phyloP scores from a whole-genome alignment of 2,329 filamentous ascomycete species.

The Beauveria asiatica region DNA sequence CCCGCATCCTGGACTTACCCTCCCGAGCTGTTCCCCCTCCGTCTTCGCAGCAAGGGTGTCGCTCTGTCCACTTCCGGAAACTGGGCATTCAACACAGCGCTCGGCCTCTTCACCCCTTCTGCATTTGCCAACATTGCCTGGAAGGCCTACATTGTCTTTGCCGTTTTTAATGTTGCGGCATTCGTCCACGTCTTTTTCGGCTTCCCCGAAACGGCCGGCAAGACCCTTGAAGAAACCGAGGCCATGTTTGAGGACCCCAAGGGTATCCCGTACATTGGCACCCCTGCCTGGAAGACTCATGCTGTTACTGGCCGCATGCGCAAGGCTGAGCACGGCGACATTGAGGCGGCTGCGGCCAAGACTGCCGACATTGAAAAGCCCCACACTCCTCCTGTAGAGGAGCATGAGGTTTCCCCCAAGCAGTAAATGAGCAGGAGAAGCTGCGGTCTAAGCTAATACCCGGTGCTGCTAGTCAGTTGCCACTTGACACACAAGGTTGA shows the following conservation, averaged over 20 bases:
- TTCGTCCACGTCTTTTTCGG: conserved; percentile 44
- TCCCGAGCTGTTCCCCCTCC: conserved; percentile 31
- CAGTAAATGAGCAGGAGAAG: background rate
- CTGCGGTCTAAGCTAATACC: background rate
- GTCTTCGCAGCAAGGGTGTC: conserved; percentile 30
- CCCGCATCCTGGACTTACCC: conserved; percentile 38
- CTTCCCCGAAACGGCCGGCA: conserved; percentile 49
- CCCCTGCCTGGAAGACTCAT: conserved; percentile 24
- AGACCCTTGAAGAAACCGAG: conserved; percentile 46
- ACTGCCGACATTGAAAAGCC: conserved; percentile 13
- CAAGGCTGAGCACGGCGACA: conserved; percentile 20
- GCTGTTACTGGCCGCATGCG: conserved; percentile 16
- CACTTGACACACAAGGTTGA: background rate
- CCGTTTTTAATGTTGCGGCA: conserved; percentile 41
- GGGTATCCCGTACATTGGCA: conserved; percentile 23
- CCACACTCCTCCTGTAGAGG: conserved; percentile 8
- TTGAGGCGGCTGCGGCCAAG: conserved; percentile 17
- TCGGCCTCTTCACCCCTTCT: conserved; percentile 30
- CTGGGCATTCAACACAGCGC: conserved; percentile 33
- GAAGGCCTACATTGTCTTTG: conserved; percentile 44
- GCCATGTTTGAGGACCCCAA: conserved; percentile 36
- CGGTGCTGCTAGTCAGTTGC: background rate
- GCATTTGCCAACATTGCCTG: conserved; percentile 35
- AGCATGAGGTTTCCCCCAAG: conserved; percentile 2
- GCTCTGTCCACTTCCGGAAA: conserved; percentile 28